Percentiles rank a stretch among this genome's conserved stretches.
These are phyloP conservation scores for Amborella trichopoda DNA, from an alignment of 164 flowering plant species.

Conservation along the genomic window DNA sequence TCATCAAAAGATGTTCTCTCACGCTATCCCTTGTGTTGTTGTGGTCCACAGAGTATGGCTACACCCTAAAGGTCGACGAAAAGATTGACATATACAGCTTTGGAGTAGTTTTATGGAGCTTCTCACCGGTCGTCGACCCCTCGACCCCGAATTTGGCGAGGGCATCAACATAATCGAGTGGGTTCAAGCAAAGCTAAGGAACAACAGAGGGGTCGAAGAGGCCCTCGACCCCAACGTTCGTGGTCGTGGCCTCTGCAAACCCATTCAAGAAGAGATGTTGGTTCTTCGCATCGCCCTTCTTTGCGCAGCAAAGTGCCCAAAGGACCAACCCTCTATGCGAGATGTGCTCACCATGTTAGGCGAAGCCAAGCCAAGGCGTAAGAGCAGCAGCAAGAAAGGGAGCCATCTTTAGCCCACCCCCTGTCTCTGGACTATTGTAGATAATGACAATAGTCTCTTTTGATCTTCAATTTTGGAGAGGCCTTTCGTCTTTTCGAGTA, in stretches of 20 bases:
- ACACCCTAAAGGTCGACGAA: constrained; percentile 82
- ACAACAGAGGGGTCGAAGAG: constrained; percentile 42
- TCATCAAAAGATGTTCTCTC: too few species aligned
- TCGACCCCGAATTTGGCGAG: constrained; percentile 72
- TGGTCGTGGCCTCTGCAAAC: constrained; percentile 46
- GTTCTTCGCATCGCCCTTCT: constrained; percentile 78
- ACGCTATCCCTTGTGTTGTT: too few species aligned
- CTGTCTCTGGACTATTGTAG: constrained; percentile 48
- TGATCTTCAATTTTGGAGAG: too few species aligned
- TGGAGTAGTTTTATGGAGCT: constrained; percentile 91
- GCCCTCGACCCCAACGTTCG: constrained; percentile 55
- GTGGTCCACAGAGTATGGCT: constrained; percentile 97
- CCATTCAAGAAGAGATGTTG: constrained; percentile 89
- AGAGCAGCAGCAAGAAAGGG: constrained; percentile 46
- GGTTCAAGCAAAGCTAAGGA: constrained; percentile 45
- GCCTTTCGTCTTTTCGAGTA: too few species aligned
- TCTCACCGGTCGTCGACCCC: constrained; percentile 56
- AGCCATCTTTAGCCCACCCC: constrained; percentile 60
- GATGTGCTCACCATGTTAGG: constrained; percentile 84
- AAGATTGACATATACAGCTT: constrained; percentile 91
- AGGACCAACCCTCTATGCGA: constrained; percentile 92
- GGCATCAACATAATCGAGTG: constrained; percentile 66
- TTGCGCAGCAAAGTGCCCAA: constrained; percentile 88
- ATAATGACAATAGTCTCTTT: constrained; percentile 3
- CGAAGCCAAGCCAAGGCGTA: constrained; percentile 87